Conservation (phyloP, 2,329 filamentous ascomycete genomes). For the Diaporthe sp. region DNA sequence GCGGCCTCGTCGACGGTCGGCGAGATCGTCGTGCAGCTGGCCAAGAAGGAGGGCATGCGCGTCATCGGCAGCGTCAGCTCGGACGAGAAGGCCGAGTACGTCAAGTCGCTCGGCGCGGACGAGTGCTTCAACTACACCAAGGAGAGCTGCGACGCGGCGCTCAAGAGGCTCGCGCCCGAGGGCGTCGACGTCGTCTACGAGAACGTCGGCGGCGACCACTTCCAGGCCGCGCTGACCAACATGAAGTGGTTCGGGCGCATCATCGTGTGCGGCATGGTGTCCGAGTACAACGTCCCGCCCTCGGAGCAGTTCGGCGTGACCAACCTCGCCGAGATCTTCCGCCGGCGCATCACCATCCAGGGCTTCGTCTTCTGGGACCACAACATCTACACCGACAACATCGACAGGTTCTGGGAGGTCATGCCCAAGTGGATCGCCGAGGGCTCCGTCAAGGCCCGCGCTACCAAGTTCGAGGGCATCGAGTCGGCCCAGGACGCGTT, state of each 20-base stretch:
- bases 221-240: conserved; percentile 68
- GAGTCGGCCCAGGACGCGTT: conserved; percentile 76
- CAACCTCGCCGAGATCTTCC: conserved; percentile 72
- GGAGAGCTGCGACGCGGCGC: conserved; percentile 74
- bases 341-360: conserved; percentile 73
- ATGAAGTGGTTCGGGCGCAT: conserved; percentile 77
- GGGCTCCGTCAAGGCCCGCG: conserved; percentile 73
- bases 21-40: conserved; percentile 80
- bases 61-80: conserved; percentile 83
- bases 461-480: conserved; percentile 74
- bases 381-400: conserved; percentile 73
- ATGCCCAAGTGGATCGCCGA: conserved; percentile 78
- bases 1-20: conserved; percentile 83
- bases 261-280: conserved; percentile 75
- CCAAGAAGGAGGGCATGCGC: conserved; percentile 80
- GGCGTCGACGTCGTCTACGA: conserved; percentile 88
- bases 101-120: conserved; percentile 80
- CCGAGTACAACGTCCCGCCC: conserved; percentile 72
- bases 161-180: conserved; percentile 76
- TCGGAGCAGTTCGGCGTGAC: conserved; percentile 70
- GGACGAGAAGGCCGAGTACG: conserved; percentile 82
- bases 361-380: conserved; percentile 73
- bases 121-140: conserved; percentile 86
- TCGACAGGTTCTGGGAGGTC: conserved; percentile 74
- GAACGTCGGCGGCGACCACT: conserved; percentile 82